A percentile compares a stretch with the other conserved stretches of the same genome.
Evolutionary conservation across 805 yeast species (phyloP).

Genomic region (Nadsonia fulvescens): DNA sequence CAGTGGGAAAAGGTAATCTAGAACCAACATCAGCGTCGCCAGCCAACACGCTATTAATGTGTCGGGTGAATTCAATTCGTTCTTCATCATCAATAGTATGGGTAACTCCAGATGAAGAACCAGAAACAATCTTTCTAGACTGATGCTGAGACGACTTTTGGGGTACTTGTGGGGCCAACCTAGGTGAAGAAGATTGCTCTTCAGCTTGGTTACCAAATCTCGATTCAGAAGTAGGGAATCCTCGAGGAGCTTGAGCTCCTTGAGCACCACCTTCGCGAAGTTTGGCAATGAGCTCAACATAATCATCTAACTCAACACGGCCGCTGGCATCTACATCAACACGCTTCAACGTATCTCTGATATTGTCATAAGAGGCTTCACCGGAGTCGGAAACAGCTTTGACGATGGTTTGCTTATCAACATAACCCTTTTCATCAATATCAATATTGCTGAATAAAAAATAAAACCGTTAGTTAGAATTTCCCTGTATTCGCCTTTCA

Average conservation of each 20-base stretch:
- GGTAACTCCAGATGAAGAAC: slow-evolving; percentile 78
- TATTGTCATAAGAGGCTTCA: slow-evolving; percentile 71
- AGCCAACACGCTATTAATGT: slow-evolving; percentile 76
- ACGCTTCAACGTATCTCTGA: slow-evolving; percentile 79
- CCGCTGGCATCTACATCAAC: slow-evolving; percentile 95
- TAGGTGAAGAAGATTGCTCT: slow-evolving; percentile 3
- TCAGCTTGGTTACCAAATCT: too few species aligned
- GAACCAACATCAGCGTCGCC: slow-evolving; percentile 77
- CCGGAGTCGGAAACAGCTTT: slow-evolving; percentile 69
- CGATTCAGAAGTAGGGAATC: neutral
- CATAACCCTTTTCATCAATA: slow-evolving; percentile 83
- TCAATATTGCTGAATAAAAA: slow-evolving; percentile 28
- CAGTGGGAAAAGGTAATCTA: slow-evolving; percentile 80
- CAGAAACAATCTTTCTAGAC: slow-evolving; percentile 58
- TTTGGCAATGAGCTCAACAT: slow-evolving; percentile 67
- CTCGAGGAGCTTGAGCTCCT: slow-evolving; percentile 4
- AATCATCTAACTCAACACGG: slow-evolving; percentile 90
- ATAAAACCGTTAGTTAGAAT: neutral
- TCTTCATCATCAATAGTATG: slow-evolving; percentile 97
- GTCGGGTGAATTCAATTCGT: slow-evolving; percentile 87
- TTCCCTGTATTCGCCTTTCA: too few species aligned
- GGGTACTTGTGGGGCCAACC: slow-evolving; percentile 7
- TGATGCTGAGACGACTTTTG: slow-evolving; percentile 12
- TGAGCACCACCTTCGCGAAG: slow-evolving; percentile 32
- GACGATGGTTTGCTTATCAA: slow-evolving; percentile 77